phyloP scores from a whole-genome alignment of 2,329 filamentous ascomycete species.

The Fusarium nurragi region DNA sequence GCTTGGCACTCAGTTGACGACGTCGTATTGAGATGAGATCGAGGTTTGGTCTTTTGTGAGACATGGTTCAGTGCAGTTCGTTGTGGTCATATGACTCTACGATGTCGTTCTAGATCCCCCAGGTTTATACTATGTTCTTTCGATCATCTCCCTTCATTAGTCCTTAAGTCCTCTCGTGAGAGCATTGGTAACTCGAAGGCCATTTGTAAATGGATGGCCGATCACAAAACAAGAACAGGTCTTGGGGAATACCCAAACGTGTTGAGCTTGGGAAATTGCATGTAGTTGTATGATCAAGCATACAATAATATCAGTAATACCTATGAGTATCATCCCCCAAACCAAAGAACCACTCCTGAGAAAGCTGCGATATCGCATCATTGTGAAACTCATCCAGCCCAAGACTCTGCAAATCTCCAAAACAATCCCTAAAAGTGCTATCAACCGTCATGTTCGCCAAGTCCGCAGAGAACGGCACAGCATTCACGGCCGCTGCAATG shows the following conservation, averaged over 20 bases:
- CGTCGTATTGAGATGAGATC: no score
- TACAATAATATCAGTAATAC: constrained; percentile 18
- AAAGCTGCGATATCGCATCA: constrained; percentile 42
- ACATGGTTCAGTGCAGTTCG: not conserved
- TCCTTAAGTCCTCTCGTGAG: no score
- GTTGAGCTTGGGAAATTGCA: no score
- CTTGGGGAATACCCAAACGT: no score
- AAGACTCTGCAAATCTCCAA: constrained; percentile 43
- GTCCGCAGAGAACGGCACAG: constrained; percentile 10
- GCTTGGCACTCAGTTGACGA: no score
- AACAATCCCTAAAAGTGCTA: constrained; percentile 52
- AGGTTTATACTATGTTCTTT: no score
- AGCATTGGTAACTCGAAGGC: no score
- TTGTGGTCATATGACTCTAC: not conserved
- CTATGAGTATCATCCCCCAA: constrained; percentile 25
- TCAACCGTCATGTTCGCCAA: constrained; percentile 49
- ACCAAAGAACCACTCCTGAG: constrained; percentile 38
- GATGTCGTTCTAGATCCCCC: not conserved
- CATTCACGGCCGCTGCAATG: constrained; percentile 4
- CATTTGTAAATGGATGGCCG: no score
- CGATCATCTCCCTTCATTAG: no score
- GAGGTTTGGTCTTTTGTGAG: not conserved
- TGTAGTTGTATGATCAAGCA: not conserved
- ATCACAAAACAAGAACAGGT: no score
- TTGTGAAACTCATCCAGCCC: constrained; percentile 40